Base-by-base conservation (phyloP, 2,329 filamentous ascomycete genomes). In the Hypoxylon sp. region DNA sequence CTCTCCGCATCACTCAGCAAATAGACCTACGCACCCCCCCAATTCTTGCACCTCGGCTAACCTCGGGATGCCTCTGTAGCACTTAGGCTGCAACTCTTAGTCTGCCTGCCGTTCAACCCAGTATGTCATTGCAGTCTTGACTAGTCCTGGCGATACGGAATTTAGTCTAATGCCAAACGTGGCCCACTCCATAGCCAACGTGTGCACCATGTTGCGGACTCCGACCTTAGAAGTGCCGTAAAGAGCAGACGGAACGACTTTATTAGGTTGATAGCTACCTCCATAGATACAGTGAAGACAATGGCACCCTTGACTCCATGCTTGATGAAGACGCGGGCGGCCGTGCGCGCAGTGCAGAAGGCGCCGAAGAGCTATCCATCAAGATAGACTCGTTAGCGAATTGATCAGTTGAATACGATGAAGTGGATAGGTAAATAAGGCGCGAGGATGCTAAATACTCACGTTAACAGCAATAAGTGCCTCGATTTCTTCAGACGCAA, bases 1-100 rank as follows among this genome's bases (percentile, higher is more conserved):
- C 48, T 52, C n/a, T 29, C 48, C 14, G 48, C 48, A 19, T 52
- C 48, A 31, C 48, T 52, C 26, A 52, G 48, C 29, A 52, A 22
- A 29, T 52, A 52, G 11, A 52, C 48, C 10, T 52, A 52, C 0
- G 48, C 48, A 5, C 48, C 48, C 6, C 6, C 48, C 48, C 9
- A 52, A 29, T 19, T 52, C 48, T 14, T 52, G 48, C 13, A 52
- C 29, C 26, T 52, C 48, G 11, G 48, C 48, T n/a, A 52, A 29
- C 11, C 48, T 33, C 19, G 48, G 29, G 26, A 52, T 33, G 10
- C 48, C 26, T n/a, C 48, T 29, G 29, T 52, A 52, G 26, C 35
- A 52, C 29, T 35, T 52, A 3, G 19, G 48, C 48, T 52, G 48
- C 19, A 19, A 29, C 14, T 52, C 29, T 29, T 29, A 52, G 26